Percentiles rank a stretch among this genome's conserved stretches.
Conservation (phyloP, 371 early-diverging fungal genomes). For the Haplosporangium sp. region DNA sequence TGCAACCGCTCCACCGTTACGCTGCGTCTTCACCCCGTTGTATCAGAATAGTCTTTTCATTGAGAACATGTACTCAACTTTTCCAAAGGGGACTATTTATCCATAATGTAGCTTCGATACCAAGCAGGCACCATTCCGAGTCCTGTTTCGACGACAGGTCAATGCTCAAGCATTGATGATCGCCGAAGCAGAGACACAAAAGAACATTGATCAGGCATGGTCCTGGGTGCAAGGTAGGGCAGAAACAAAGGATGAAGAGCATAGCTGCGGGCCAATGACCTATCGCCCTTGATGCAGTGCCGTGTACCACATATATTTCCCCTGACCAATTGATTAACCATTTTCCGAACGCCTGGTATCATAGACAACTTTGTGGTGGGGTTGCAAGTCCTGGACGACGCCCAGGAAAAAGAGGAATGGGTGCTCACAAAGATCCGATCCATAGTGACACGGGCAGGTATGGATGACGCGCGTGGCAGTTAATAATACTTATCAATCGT, state of each 20-base stretch:
- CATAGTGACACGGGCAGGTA: conserved; percentile 85
- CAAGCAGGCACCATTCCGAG: conserved; percentile 93
- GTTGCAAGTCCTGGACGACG: conserved; percentile 79
- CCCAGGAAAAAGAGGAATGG: conserved; percentile 83
- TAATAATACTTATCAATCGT: too few relatives aligned
- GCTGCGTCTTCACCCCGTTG: too few relatives aligned
- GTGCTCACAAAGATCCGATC: conserved; percentile 91
- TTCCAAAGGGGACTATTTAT: neutral
- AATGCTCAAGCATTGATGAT: conserved; percentile 67
- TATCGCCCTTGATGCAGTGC: too few relatives aligned
- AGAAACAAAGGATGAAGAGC: neutral
- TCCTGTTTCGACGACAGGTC: conserved; percentile 79
- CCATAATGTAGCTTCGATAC: conserved; percentile 78
- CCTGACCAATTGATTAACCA: neutral
- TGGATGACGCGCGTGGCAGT: neutral
- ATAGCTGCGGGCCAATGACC: too few relatives aligned
- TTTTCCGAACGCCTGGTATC: conserved; percentile 12
- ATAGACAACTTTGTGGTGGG: conserved; percentile 76
- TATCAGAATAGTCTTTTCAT: neutral
- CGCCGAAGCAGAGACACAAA: conserved; percentile 83
- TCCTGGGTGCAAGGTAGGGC: conserved; percentile 82
- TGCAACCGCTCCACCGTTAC: neutral
- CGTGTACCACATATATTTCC: too few relatives aligned
- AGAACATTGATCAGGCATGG: conserved; percentile 89
- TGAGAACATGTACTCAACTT: neutral